Evolutionary conservation across 1,284 basidiomycete species (phyloP).

Genomic region (Ceratobasidium sp.): DNA sequence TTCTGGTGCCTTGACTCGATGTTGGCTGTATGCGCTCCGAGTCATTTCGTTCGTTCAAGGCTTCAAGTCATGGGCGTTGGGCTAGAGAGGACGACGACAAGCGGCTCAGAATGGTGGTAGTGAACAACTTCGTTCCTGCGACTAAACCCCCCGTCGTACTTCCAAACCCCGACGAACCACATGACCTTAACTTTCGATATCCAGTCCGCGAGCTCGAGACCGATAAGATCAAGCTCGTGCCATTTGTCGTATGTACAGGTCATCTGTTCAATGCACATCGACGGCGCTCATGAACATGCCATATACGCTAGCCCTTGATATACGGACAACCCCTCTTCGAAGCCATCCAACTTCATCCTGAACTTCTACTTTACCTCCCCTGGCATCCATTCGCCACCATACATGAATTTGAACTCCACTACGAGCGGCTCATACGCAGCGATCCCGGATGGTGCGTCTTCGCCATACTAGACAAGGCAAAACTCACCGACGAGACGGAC

Average conservation of each 20-base stretch:
- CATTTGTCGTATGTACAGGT: conserved; percentile 47
- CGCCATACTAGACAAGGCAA: conserved; percentile 52
- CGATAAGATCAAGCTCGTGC: conserved; percentile 48
- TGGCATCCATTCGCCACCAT: conserved; percentile 42
- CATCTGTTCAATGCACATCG: background rate
- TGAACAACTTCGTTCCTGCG: conserved; percentile 16
- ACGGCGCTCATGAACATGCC: conserved; percentile 1
- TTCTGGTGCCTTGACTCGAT: background rate
- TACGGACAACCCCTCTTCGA: conserved; percentile 43
- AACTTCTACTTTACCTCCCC: conserved; percentile 46
- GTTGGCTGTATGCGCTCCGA: background rate
- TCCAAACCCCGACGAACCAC: conserved; percentile 30
- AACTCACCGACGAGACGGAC: conserved; percentile 12
- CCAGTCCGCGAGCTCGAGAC: conserved; percentile 47
- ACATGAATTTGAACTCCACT: conserved; percentile 35
- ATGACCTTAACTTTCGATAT: conserved; percentile 47
- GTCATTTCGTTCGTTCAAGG: background rate
- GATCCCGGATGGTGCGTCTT: conserved; percentile 49
- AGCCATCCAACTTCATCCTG: conserved; percentile 40
- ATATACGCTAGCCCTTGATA: conserved; percentile 45
- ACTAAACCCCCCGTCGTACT: conserved; percentile 15
- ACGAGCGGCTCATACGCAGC: conserved; percentile 39
- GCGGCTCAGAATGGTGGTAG: conserved; percentile 3
- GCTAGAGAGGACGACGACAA: background rate
- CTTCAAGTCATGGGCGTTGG: background rate